Evolutionary conservation across 345 rosid genomes (phyloP).

Genomic region (Carallia brachiata): DNA sequence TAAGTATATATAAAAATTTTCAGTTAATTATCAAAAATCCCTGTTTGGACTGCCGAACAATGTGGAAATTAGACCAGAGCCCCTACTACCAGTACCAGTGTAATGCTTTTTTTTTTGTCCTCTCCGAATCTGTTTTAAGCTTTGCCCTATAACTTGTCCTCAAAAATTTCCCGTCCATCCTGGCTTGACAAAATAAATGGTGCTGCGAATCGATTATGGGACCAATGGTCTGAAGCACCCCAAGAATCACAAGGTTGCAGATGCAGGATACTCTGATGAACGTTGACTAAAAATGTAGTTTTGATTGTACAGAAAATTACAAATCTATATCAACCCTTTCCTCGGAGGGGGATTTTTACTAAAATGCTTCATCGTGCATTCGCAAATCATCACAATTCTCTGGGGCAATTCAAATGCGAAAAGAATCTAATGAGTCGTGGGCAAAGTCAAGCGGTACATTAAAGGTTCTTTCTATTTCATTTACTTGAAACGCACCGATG

Average conservation of each 20-base stretch:
- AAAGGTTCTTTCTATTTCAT: slow-evolving; percentile 12
- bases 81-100: slow-evolving; percentile 54
- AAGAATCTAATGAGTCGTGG: not conserved
- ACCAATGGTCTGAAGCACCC: slow-evolving; percentile 81
- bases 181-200: slow-evolving; percentile 56
- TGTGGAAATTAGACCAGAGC: slow-evolving; percentile 64
- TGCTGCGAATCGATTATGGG: slow-evolving; percentile 64
- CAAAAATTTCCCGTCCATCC: not conserved
- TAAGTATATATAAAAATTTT: no score
- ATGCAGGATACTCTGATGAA: slow-evolving; percentile 61
- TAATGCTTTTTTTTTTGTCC: slow-evolving; percentile 17
- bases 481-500: slow-evolving; percentile 3
- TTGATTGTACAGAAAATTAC: slow-evolving; percentile 21
- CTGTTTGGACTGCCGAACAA: slow-evolving; percentile 47
- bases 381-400: slow-evolving; percentile 13
- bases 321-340: slow-evolving; percentile 14
- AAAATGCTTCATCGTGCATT: slow-evolving; percentile 25
- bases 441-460: slow-evolving; percentile 25
- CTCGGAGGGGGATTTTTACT: slow-evolving; percentile 11
- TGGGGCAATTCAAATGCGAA: not conserved
- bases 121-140: not conserved
- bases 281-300: slow-evolving; percentile 5
- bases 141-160: not conserved
- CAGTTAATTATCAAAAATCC: not conserved
- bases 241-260: slow-evolving; percentile 60